phyloP scores from a whole-genome alignment of 2,329 filamentous ascomycete genomes.

The Colletotrichum liaoningense region DNA sequence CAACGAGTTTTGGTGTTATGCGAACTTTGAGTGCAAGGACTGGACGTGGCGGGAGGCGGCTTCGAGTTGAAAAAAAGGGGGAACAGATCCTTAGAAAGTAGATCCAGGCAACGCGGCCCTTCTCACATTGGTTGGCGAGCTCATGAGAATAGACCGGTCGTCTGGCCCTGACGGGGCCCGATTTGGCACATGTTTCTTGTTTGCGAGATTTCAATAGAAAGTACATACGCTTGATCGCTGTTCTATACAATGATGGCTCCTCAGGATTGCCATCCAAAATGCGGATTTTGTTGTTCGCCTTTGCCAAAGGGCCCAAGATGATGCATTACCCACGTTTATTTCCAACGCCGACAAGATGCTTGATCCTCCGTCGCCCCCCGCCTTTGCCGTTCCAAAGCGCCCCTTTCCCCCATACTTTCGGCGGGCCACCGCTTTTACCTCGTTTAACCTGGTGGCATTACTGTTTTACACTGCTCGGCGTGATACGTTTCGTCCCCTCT shows the following conservation, averaged over 20 bases:
- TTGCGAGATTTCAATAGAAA: background rate
- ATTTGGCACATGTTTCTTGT: background rate
- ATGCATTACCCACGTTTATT: conserved; percentile 17
- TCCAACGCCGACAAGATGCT: conserved; percentile 36
- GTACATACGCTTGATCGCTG: conserved; percentile 25
- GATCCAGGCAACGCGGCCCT: background rate
- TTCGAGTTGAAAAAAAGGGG: conserved; percentile 9
- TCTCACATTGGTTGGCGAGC: no score
- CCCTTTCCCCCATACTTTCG: background rate
- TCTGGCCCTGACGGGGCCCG: background rate
- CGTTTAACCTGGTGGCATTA: background rate
- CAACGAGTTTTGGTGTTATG: conserved; percentile 85
- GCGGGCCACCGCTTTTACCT: background rate
- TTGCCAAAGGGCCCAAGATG: conserved; percentile 7
- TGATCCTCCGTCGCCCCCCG: background rate
- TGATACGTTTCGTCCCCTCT: background rate
- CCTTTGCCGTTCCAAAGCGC: background rate
- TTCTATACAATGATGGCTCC: conserved; percentile 23
- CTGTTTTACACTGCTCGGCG: background rate
- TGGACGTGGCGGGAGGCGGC: conserved; percentile 55
- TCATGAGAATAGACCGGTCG: background rate
- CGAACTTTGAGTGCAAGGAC: conserved; percentile 76
- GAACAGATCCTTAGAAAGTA: background rate
- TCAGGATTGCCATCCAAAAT: conserved; percentile 13
- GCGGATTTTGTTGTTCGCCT: background rate